Evolutionary conservation across 768 basidiomycete genomes (phyloP).

Genomic region (Podaxis mareebaensis): DNA sequence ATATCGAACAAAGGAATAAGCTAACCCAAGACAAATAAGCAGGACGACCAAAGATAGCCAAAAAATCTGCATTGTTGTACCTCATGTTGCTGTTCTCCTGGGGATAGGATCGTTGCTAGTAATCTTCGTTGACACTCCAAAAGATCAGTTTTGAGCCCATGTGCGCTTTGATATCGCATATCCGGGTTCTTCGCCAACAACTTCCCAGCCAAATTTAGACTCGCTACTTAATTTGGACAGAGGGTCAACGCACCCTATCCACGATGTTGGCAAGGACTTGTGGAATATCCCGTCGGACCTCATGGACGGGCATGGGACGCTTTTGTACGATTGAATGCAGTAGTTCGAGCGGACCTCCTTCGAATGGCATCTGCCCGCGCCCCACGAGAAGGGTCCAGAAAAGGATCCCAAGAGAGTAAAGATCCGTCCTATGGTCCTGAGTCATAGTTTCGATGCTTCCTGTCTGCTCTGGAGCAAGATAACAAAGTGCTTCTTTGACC

Average conservation of each 20-base stretch:
- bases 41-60: slow-evolving; percentile 5
- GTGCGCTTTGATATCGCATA: slow-evolving; percentile 68
- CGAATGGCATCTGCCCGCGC: slow-evolving; percentile 62
- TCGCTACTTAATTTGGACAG: not conserved
- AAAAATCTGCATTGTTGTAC: slow-evolving; percentile 28
- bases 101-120: slow-evolving; percentile 56
- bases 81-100: slow-evolving; percentile 58
- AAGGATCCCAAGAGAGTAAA: slow-evolving; percentile 72
- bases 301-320: slow-evolving; percentile 73
- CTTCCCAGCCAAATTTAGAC: slow-evolving; percentile 30
- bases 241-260: slow-evolving; percentile 49
- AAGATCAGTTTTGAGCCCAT: slow-evolving; percentile 67
- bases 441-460: slow-evolving; percentile 71
- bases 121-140: slow-evolving; percentile 68
- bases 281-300: slow-evolving; percentile 71
- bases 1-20: slow-evolving; percentile 73
- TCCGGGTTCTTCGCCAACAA: slow-evolving; percentile 71
- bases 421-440: slow-evolving; percentile 73
- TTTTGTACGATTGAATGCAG: slow-evolving; percentile 73
- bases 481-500: slow-evolving; percentile 75
- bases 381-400: slow-evolving; percentile 80
- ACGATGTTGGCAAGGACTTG: slow-evolving; percentile 70
- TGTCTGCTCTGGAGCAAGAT: slow-evolving; percentile 76
- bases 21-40: slow-evolving; percentile 30
- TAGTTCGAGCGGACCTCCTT: slow-evolving; percentile 62